A percentile compares a stretch with the other conserved stretches of the same genome.
phyloP scores from a whole-genome alignment of 1,284 basidiomycete genomes.

The Coriolopsis trogii region DNA sequence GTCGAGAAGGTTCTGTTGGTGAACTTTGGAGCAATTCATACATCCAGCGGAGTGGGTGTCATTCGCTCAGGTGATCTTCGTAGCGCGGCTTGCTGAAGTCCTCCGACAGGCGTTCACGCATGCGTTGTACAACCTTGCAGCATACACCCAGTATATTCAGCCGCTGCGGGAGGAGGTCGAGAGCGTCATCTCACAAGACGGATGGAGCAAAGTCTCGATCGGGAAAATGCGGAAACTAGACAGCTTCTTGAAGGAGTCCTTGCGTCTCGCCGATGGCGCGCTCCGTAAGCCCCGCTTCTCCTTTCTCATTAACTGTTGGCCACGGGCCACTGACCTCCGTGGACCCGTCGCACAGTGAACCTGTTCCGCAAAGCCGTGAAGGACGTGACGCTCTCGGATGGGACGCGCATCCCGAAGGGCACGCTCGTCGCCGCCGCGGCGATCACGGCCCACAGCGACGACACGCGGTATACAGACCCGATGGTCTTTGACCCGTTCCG shows the following conservation, averaged over 20 bases:
- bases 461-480: constrained; percentile 43
- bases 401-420: constrained; percentile 45
- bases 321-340: no score
- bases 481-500: constrained; percentile 47
- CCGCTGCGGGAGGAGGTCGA: constrained; percentile 30
- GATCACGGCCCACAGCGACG: constrained; percentile 44
- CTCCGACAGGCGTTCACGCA: constrained; percentile 28
- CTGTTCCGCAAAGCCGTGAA: constrained; percentile 35
- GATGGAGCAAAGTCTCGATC: constrained; percentile 26
- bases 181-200: constrained; percentile 16
- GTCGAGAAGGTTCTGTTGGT: constrained; percentile 25
- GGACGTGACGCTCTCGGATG: constrained; percentile 44
- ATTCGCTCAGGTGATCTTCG: no score
- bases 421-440: constrained; percentile 45
- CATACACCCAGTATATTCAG: constrained; percentile 23
- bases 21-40: constrained; percentile 30
- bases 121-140: constrained; percentile 28
- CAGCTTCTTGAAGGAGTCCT: constrained; percentile 31
- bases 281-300: constrained; percentile 10
- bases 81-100: no score
- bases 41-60: constrained; percentile 22
- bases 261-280: constrained; percentile 20
- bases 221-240: constrained; percentile 30
- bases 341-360: constrained; percentile 18
- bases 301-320: no score